phyloP scores from a whole-genome alignment of 495 filamentous ascomycete species.

The Gamarada debralockiae region DNA sequence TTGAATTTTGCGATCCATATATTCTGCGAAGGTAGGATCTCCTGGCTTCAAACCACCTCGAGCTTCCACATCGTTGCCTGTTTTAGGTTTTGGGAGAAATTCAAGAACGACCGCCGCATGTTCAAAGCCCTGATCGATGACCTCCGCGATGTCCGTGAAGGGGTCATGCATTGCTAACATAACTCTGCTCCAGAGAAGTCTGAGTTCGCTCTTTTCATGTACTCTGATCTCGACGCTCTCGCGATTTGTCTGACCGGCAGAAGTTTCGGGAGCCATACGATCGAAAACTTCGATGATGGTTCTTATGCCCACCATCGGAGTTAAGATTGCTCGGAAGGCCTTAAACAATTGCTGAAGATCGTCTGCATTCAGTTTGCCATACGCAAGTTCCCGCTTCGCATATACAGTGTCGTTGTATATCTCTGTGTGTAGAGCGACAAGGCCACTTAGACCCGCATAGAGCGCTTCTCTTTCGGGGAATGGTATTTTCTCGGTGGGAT shows the following conservation, averaged over 20 bases:
- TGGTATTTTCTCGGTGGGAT: no score
- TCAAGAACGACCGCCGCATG: background rate
- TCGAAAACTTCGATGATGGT: constrained; percentile 78
- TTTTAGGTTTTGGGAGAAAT: background rate
- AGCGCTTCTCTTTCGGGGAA: constrained; percentile 33
- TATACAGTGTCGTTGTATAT: constrained; percentile 65
- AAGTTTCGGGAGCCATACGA: background rate
- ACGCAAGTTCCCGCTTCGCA: constrained; percentile 72
- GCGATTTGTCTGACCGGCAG: background rate
- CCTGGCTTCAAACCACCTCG: background rate
- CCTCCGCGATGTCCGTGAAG: background rate
- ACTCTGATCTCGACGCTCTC: no score
- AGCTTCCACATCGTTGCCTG: background rate
- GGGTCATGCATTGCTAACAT: background rate
- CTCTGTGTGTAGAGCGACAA: constrained; percentile 63
- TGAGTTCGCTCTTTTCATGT: background rate
- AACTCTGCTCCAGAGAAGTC: background rate
- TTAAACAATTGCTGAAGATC: constrained; percentile 59
- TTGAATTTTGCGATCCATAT: background rate
- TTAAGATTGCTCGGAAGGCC: constrained; percentile 56
- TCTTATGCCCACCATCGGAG: constrained; percentile 64
- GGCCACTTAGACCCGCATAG: constrained; percentile 42
- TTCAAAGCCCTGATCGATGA: background rate
- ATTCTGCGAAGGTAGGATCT: background rate
- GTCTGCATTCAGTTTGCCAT: constrained; percentile 61